Base-by-base conservation (phyloP, 345 rosid genomes). In the Eucalyptus dawsonii region DNA sequence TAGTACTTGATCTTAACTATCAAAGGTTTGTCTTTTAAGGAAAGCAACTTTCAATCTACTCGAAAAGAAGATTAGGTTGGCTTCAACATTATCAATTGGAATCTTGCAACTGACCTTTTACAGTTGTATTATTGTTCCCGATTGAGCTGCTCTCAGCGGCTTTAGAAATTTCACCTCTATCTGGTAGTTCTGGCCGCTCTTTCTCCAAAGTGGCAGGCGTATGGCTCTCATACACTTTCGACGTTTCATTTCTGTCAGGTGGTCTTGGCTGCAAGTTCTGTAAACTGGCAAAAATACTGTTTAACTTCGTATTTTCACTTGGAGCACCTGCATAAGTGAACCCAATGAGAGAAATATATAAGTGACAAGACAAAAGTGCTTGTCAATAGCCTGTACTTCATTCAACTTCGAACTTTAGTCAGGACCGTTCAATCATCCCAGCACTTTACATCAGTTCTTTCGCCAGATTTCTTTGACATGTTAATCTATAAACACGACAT, bases 31-130 rank as follows among this genome's bases (percentile, higher is more conserved):
- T 76, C 47, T 76, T 76, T 76, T 21, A 76, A 37, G 83, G 83
- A 76, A 37, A 76, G 87, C 37, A 47, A 50, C 53, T 50, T 86
- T 86, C 60, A 86, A 86, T 53, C 58, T 50, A 47, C 53, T 16
- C 40, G 1, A 86, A 50, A 47, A 53, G 60, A 29, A 49, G 40
- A 86, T n/a, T 86, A 86, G 11, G 83, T 76, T 76, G 47, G 29
- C 83, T 21, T 53, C 87, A 50, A 86, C 53, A 2, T 87, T 31
- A 25, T n/a, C 67, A 53, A 47, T 51, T 87, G 27, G 47, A 76
- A 76, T 44, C 31, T 27, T 85, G 25, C 34, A 51, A 40, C 80
- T 24, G 50, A 88, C 90, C 90, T 88, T 86, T 58, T 51, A 85
- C 81, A 19, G 80, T 42, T 1, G 90, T 16, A 88, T 53, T 87